These are phyloP conservation scores for Panicum miliaceum DNA, from an alignment of 176 grass and related monocot species.

Conservation along the genomic window DNA sequence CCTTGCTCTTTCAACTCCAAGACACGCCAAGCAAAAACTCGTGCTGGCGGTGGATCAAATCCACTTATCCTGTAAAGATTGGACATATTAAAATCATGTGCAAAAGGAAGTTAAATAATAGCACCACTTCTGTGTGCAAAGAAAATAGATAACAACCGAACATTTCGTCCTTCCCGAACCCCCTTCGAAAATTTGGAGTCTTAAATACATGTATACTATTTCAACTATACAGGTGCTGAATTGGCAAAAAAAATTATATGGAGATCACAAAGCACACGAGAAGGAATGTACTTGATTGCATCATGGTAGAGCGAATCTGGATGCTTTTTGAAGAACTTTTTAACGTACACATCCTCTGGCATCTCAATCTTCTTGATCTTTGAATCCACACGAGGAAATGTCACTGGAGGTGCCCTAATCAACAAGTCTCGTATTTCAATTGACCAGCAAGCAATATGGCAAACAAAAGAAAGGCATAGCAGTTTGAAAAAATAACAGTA, in stretches of 20 bases:
- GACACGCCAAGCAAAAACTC: constrained; percentile 90
- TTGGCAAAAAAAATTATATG: not conserved
- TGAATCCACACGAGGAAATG: constrained; percentile 66
- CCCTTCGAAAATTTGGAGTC: not conserved
- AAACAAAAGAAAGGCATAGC: not conserved
- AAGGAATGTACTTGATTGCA: constrained; percentile 64
- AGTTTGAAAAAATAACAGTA: not conserved
- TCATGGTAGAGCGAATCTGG: constrained; percentile 82
- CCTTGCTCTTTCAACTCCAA: constrained; percentile 77
- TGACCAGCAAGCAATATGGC: not conserved
- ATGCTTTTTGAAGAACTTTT: constrained; percentile 65
- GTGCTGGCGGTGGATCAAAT: constrained; percentile 79
- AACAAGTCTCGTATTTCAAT: constrained; percentile 11
- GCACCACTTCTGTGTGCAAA: not conserved
- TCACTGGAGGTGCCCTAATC: constrained; percentile 66
- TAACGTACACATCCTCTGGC: constrained; percentile 76
- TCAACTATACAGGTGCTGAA: not conserved
- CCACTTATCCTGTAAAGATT: constrained; percentile 67
- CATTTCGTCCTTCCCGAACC: not conserved
- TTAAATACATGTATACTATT: not conserved
- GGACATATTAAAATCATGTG: not conserved
- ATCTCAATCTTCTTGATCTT: constrained; percentile 64
- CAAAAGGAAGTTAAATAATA: not conserved
- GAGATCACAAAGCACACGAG: not conserved
- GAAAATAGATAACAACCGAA: not conserved